A percentile compares a stretch with the other conserved stretches of the same genome.
These are phyloP conservation scores for Suhomyces bolitotheri DNA, from an alignment of 1,139 yeast genomes.

Conservation along the genomic window DNA sequence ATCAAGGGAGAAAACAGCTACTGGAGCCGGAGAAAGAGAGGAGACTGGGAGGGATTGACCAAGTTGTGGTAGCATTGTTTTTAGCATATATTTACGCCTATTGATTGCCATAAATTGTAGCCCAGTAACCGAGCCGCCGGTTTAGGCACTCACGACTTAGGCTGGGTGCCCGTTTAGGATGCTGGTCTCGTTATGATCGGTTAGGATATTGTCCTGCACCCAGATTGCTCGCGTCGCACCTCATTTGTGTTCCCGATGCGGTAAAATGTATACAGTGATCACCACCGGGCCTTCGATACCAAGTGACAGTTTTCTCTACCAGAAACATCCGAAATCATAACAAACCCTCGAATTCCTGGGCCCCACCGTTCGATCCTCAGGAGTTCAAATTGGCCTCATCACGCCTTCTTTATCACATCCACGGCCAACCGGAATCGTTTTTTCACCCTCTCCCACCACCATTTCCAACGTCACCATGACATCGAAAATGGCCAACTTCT, in stretches of 20 bases:
- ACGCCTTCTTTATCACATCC: too few species aligned
- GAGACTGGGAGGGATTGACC: conserved; percentile 58
- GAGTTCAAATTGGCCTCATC: neutral
- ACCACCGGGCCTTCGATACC: neutral
- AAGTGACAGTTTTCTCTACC: conserved; percentile 9
- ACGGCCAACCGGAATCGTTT: too few species aligned
- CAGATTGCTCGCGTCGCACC: conserved; percentile 1
- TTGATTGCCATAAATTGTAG: too few species aligned
- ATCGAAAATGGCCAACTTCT: conserved; percentile 24
- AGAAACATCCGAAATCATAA: conserved; percentile 5
- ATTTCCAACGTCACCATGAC: conserved; percentile 3
- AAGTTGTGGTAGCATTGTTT: conserved; percentile 63
- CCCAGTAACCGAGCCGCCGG: too few species aligned
- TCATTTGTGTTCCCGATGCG: conserved; percentile 4
- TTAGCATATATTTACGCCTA: too few species aligned
- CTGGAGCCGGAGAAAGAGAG: conserved; percentile 71
- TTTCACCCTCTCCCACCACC: neutral
- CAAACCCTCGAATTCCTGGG: conserved; percentile 3
- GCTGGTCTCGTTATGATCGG: too few species aligned
- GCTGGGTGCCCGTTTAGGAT: too few species aligned
- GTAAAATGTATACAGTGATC: conserved; percentile 7
- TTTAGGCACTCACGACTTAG: too few species aligned
- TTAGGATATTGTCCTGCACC: conserved; percentile 2
- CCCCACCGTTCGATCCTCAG: neutral
- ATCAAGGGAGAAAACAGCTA: conserved; percentile 66